Percentiles rank a stretch among this genome's conserved stretches.
phyloP scores from a whole-genome alignment of 2,329 filamentous ascomycete species.

The Salinomyces thailandicus region DNA sequence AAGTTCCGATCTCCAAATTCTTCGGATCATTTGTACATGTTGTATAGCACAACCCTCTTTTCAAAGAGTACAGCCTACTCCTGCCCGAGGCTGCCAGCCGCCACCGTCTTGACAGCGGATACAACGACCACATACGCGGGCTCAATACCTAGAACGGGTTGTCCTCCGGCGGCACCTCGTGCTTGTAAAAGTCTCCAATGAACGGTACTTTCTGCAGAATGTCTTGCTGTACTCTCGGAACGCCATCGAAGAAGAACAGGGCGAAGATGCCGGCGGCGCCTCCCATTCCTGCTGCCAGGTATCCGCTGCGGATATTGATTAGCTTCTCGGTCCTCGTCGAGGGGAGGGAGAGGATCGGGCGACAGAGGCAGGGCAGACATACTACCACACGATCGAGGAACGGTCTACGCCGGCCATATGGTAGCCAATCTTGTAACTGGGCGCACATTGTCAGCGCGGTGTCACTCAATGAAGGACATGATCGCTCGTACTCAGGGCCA shows the following conservation, averaged over 20 bases:
- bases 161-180: conserved; percentile 52
- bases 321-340: too few species aligned
- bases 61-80: too few species aligned
- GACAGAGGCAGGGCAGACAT: too few species aligned
- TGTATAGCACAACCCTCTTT: too few species aligned
- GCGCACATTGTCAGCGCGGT: conserved; percentile 2
- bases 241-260: conserved; percentile 55
- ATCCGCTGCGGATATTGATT: neutral
- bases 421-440: conserved; percentile 39
- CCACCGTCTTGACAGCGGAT: too few species aligned
- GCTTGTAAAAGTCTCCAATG: conserved; percentile 46
- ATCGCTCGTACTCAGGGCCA: conserved; percentile 42
- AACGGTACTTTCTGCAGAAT: conserved; percentile 52
- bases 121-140: too few species aligned
- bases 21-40: too few species aligned
- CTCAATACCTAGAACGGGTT: conserved; percentile 52
- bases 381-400: too few species aligned
- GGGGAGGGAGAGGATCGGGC: too few species aligned
- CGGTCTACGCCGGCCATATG: too few species aligned
- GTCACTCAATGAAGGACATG: neutral
- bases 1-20: too few species aligned
- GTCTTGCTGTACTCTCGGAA: conserved; percentile 52
- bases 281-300: conserved; percentile 45
- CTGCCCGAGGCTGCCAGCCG: too few species aligned
- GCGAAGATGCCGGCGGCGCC: conserved; percentile 48